Base-by-base conservation (phyloP, 2,329 filamentous ascomycete genomes). In the Onygena corvina region DNA sequence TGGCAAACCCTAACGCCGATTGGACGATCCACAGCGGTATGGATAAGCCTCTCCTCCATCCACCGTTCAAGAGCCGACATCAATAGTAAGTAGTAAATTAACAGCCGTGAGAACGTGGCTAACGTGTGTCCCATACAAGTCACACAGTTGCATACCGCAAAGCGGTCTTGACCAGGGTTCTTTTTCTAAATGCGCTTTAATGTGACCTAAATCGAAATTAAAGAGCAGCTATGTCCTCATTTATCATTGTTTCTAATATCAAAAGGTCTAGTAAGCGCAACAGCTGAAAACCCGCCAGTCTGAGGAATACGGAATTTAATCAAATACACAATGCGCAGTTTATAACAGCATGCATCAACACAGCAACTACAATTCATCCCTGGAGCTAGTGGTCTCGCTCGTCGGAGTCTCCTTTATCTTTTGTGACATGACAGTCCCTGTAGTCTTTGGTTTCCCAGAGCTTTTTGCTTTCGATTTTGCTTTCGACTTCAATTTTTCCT, bases 301-400 rank as follows among this genome's bases (percentile, higher is more conserved):
- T n/a, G n/a, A n/a, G n/a, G n/a, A n/a, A n/a, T n/a, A n/a, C n/a
- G n/a, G n/a, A n/a, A n/a, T n/a, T n/a, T n/a, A n/a, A n/a, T n/a
- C n/a, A n/a, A n/a, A n/a, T n/a, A n/a, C n/a, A n/a, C n/a, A n/a
- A n/a, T n/a, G n/a, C n/a, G n/a, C n/a, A n/a, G 18, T 11, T 16
- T 21, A 23, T 12, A n/a, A 16, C 38, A 20, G 16, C 9, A 42
- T 42, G 12, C 27, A 27, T 27, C 36, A 40, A 25, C 21, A n/a
- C n/a, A n/a, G n/a, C n/a, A 12, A 27, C 27, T 42, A 42, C 38
- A 42, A 42, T 42, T 42, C 38, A 42, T 42, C 38, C 11, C 27
- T 42, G 21, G 38, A n/a, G 21, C 38, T 42, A n/a, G 21, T 20
- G 7, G 20, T 27, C 21, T 42, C 16, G 38, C 38, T 42, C 21